Conservation (phyloP, 1,284 basidiomycete genomes). For the Agaricales sp. region DNA sequence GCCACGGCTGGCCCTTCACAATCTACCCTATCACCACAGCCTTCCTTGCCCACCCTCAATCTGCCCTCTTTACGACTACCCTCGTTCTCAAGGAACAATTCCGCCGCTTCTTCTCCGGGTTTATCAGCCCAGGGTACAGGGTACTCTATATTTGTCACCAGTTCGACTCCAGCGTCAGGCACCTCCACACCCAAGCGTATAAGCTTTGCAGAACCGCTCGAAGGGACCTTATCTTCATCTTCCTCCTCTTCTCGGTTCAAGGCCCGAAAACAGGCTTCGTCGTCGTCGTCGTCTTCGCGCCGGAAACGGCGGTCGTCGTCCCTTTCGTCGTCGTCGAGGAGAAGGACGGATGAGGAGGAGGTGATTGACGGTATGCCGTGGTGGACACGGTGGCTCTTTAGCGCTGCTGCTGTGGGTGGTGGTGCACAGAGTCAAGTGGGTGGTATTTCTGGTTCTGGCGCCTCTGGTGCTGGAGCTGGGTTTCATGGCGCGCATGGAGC, state of each 20-base stretch:
- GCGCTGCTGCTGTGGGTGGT: conserved; percentile 13
- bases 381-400: conserved; percentile 40
- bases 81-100: not conserved
- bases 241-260: conserved; percentile 24
- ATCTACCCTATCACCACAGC: not conserved
- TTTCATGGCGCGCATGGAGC: conserved; percentile 37
- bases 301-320: conserved; percentile 15
- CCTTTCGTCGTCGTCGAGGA: conserved; percentile 12
- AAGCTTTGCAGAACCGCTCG: conserved; percentile 63
- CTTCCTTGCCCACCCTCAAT: not conserved
- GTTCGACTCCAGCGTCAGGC: not conserved
- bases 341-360: conserved; percentile 13
- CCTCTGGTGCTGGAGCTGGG: conserved; percentile 29
- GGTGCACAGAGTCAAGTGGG: not conserved
- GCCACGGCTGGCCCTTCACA: too few relatives aligned
- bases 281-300: conserved; percentile 14
- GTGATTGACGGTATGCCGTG: conserved; percentile 22
- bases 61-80: not conserved
- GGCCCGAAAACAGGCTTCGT: conserved; percentile 19
- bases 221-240: conserved; percentile 15
- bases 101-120: not conserved
- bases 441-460: conserved; percentile 13
- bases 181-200: conserved; percentile 44
- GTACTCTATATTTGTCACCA: not conserved
- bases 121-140: not conserved